phyloP scores from a whole-genome alignment of 495 filamentous ascomycete species.

The Penicillium lagena region DNA sequence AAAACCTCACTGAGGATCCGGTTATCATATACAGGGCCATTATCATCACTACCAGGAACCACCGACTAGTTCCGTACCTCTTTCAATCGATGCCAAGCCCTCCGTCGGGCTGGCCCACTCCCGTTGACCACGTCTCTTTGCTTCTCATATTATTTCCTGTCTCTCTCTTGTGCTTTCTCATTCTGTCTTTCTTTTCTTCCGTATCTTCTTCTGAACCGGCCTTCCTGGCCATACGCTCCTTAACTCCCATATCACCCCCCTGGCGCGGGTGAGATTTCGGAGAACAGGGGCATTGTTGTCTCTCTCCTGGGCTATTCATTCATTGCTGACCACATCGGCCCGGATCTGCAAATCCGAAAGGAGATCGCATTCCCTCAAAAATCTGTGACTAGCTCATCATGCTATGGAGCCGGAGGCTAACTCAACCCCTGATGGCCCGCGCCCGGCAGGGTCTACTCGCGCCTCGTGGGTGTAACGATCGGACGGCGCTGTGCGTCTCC shows the following conservation, averaged over 20 bases:
- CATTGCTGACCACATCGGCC: slow-evolving; percentile 1
- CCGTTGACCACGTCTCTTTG: slow-evolving; percentile 1
- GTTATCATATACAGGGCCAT: no score
- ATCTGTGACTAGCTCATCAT: slow-evolving; percentile 6
- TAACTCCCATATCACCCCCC: no score
- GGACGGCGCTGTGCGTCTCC: slow-evolving; percentile 2
- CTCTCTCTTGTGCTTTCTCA: slow-evolving; percentile 4
- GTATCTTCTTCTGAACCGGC: neutral
- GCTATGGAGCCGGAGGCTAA: slow-evolving; percentile 13
- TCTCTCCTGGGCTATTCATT: slow-evolving; percentile 3
- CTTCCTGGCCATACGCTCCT: neutral
- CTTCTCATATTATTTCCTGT: slow-evolving; percentile 10
- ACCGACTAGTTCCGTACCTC: no score
- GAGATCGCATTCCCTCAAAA: neutral
- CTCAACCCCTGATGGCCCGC: slow-evolving; percentile 14
- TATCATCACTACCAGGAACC: no score
- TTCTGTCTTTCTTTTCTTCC: neutral
- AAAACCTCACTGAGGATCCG: no score
- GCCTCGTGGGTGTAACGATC: slow-evolving; percentile 3
- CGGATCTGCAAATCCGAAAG: neutral
- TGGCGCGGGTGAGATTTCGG: no score
- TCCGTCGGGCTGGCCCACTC: no score
- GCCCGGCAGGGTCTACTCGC: slow-evolving; percentile 14
- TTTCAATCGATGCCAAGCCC: no score
- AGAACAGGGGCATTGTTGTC: no score